phyloP scores from a whole-genome alignment of 805 yeast genomes.

The Scheffersomyces ergatensis region DNA sequence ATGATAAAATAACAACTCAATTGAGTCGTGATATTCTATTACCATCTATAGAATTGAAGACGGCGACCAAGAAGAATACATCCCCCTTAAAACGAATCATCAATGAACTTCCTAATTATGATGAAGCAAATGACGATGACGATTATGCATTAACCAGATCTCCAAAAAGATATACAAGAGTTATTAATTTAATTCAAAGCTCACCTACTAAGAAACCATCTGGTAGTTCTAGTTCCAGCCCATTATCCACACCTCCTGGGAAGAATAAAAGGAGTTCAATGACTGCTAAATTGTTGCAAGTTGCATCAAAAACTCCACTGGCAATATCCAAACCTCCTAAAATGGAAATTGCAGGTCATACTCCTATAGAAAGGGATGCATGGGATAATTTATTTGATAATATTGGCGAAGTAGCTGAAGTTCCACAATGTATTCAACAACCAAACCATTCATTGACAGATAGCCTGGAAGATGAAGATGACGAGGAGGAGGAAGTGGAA shows the following conservation, averaged over 20 bases:
- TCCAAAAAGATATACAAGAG: slow-evolving; percentile 12
- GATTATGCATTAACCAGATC: slow-evolving; percentile 12
- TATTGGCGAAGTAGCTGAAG: slow-evolving; percentile 5
- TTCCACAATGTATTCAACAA: background rate
- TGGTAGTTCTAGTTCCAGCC: background rate
- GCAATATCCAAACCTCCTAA: no score
- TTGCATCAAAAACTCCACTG: background rate
- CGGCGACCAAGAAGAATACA: slow-evolving; percentile 6
- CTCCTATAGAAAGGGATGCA: slow-evolving; percentile 2
- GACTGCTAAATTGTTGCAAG: no score
- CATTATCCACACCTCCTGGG: background rate
- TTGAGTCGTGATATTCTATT: background rate
- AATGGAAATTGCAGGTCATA: no score
- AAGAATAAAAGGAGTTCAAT: no score
- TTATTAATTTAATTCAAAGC: slow-evolving; percentile 4
- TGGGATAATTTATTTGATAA: slow-evolving; percentile 16
- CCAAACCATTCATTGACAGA: background rate
- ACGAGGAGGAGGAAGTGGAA: background rate
- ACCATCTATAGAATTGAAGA: background rate
- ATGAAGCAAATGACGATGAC: no score
- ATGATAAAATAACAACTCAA: background rate
- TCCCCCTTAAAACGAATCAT: slow-evolving; percentile 16
- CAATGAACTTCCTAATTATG: no score
- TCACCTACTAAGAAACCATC: background rate
- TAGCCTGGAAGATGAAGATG: background rate